Evolutionary conservation across 176 grass and related monocot genomes (phyloP), one percentile per base, ranked within the genome.

Genomic region (Aegilops tauschii): DNA sequence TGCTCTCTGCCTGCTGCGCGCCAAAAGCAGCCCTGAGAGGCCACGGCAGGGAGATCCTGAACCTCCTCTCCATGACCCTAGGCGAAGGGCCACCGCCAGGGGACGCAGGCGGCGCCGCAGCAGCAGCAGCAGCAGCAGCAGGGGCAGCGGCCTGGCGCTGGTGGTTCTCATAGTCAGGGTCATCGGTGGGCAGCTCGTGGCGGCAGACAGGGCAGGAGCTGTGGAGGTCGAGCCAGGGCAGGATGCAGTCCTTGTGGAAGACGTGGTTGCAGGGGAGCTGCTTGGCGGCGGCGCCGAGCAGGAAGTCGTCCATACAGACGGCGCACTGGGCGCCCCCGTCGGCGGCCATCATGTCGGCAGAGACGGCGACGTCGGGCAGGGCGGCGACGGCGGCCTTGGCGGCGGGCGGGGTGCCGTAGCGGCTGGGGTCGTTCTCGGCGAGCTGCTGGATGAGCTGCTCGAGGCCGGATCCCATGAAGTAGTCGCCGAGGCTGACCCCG

Each of bases 381-480:
- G 90, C 75, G 21, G 88, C 36, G n/a, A 98, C 85, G 35, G 92
- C 96, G 44, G 93, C 79, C 76, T 95, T 98, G 68, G 90, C 68
- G 42, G 96, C 84, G 23, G 96, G 96, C 50, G 92, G 93, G 69
- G 96, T 94, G 40, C 96, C 96, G 65, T 98, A 98, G 75, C 93
- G 89, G 86, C 92, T 95, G 78, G 96, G 96, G 85, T 98, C 96
- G 68, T 98, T 98, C 83, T 98, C 96, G 54, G 93, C 93, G 47
- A 98, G 93, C 87, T 98, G 96, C 86, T 98, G 96, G 82, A 98
- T 98, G 81, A 98, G 84, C 84, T 98, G 96, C 88, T 98, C 93
- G 61, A 98, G 96, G 81, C 96, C 96, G 9, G 88, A 82, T 62
- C 96, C 96, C 40, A 92, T 86, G 83, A 95, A 98, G 90, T 98